Evolutionary conservation across 2,329 filamentous ascomycete genomes (phyloP), one percentile per base, ranked within the genome.

Genomic region (Fusarium protoensiforme): DNA sequence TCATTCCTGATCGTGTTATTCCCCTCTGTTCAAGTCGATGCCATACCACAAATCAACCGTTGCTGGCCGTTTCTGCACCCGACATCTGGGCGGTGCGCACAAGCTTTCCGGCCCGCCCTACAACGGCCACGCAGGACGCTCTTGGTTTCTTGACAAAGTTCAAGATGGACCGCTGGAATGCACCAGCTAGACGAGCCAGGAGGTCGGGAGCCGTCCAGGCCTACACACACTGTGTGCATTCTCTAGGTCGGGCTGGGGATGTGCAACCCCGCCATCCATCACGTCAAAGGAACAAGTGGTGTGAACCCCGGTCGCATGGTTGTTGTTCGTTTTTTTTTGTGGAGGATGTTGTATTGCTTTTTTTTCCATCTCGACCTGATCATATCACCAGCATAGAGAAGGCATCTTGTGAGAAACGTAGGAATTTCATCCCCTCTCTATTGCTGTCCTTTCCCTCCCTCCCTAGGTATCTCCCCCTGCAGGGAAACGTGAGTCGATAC

Each of bases 61-160:
- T 51, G 10, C 46, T 51, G 27, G 46, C 46, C 46, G 46, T 51
- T 51, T 46, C 46, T 51, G 46, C 46, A 51, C 18, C 5, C 4
- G 4, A 24, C 24, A 43, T 46, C 41, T 24, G 41, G 24, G 24
- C 10, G 24, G 46, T 51, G 46, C 6, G 46, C 46, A 51, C 22
- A 64, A 67, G 51, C 57, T 67, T 67, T 58, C 36, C 31, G 43
- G 62, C 35, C 59, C 56, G 56, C 33, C 59, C 22, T 61, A 22
- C 56, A 73, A 73, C 70, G 70, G 71, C 54, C 59, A 59, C 51
- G 56, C 46, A 61, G 18, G 33, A n/a, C 41, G n/a, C 10, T 22
- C 20, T 43, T 43, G 39, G 20, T 43, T 43, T 27, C 16, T 31
- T 31, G 46, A 51, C 46, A 51, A n/a, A 51, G 46, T 51, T 51